phyloP scores from a whole-genome alignment of 2,329 filamentous ascomycete genomes.

The Cercospora citrullina region DNA sequence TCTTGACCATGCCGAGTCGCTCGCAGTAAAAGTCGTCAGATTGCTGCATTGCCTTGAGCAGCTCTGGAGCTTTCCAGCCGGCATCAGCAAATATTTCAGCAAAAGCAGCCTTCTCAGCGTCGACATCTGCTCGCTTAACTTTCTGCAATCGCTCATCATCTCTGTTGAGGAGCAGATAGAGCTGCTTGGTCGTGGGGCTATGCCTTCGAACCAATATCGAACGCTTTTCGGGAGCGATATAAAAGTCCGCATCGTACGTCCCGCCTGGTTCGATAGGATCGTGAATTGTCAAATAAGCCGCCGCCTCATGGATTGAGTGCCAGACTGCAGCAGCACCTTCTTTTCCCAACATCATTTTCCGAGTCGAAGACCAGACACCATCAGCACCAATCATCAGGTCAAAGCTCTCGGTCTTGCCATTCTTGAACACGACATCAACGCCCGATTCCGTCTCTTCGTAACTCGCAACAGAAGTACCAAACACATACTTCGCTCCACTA shows the following conservation, averaged over 20 bases:
- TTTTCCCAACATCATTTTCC: constrained; percentile 31
- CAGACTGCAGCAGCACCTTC: not conserved
- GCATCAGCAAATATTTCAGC: constrained; percentile 30
- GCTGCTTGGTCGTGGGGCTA: not conserved
- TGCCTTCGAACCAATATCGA: constrained; percentile 10
- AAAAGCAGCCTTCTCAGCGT: constrained; percentile 25
- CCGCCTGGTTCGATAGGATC: constrained; percentile 6
- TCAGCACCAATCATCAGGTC: constrained; percentile 34
- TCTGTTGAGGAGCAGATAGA: constrained; percentile 12
- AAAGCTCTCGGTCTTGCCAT: constrained; percentile 20
- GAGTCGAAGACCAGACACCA: constrained; percentile 27
- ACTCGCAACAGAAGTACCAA: constrained; percentile 19
- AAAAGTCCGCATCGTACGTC: constrained; percentile 7
- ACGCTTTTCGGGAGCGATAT: constrained; percentile 6
- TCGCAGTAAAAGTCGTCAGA: constrained; percentile 38
- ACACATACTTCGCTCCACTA: constrained; percentile 17
- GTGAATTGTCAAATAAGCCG: constrained; percentile 7
- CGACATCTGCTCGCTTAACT: constrained; percentile 5
- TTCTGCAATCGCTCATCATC: not conserved
- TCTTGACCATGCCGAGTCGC: constrained; percentile 18
- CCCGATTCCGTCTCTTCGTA: constrained; percentile 3
- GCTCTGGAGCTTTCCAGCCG: constrained; percentile 38
- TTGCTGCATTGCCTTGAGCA: constrained; percentile 41
- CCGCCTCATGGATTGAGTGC: not conserved
- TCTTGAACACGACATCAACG: constrained; percentile 21